Evolutionary conservation across 768 basidiomycete species (phyloP).

Genomic region (Leccinum pellstonianum): DNA sequence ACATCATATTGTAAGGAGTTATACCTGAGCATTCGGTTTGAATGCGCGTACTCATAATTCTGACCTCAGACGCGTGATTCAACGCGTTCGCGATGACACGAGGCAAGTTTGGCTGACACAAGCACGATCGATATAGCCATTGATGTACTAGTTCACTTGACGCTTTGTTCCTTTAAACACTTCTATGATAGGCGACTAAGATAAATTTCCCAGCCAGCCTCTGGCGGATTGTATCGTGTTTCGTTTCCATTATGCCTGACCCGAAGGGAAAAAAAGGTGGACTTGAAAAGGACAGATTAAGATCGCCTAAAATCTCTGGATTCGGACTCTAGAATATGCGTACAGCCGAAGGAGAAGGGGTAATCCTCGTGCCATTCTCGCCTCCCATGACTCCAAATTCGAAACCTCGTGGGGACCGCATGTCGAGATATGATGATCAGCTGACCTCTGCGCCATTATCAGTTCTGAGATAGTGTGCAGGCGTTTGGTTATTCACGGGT

Average conservation of each 20-base stretch:
- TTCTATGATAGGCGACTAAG: slow-evolving; percentile 1
- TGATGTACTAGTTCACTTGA: slow-evolving; percentile 4
- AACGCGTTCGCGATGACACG: slow-evolving; percentile 7
- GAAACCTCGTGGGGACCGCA: slow-evolving; percentile 27
- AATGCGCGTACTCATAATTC: slow-evolving; percentile 15
- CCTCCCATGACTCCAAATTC: slow-evolving; percentile 13
- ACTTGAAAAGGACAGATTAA: slow-evolving; percentile 20
- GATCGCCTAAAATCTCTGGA: background rate
- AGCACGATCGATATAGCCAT: background rate
- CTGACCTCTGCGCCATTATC: slow-evolving; percentile 11
- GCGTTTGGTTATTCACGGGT: background rate
- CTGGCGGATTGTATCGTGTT: background rate
- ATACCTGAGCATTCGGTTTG: background rate
- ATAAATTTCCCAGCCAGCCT: background rate
- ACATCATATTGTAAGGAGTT: slow-evolving; percentile 76
- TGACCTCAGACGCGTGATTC: slow-evolving; percentile 27
- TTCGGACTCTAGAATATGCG: background rate
- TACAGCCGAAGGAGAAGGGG: slow-evolving; percentile 6
- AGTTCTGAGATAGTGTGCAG: slow-evolving; percentile 5
- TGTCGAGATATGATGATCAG: slow-evolving; percentile 24
- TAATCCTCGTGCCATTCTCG: slow-evolving; percentile 9
- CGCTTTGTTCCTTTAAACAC: background rate
- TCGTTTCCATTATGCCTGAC: background rate
- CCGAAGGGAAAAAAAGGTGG: background rate
- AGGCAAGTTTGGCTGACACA: slow-evolving; percentile 1